Conservation (phyloP, 2,329 filamentous ascomycete species). For the Endoconidiophora polonica region DNA sequence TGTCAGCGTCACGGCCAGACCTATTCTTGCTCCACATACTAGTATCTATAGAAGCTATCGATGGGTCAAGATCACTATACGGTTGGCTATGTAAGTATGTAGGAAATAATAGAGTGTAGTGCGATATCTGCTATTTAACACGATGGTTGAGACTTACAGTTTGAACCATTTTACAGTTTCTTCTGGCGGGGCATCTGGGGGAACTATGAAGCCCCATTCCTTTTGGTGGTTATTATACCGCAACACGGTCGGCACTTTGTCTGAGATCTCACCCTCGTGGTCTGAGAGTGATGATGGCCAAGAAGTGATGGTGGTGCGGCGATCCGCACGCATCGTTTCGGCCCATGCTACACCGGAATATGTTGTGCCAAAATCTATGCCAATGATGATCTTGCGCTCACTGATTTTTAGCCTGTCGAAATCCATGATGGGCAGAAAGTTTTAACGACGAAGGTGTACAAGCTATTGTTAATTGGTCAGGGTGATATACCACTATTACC, state of each 20-base stretch:
- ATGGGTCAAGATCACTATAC: too few species aligned
- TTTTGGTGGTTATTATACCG: slow-evolving; percentile 25
- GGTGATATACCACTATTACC: too few species aligned
- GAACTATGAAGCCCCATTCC: slow-evolving; percentile 35
- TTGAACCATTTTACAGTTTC: slow-evolving; percentile 33
- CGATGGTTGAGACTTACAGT: slow-evolving; percentile 22
- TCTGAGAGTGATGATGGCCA: slow-evolving; percentile 27
- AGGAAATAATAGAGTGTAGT: too few species aligned
- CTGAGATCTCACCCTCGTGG: slow-evolving; percentile 23
- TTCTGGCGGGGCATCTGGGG: slow-evolving; percentile 23
- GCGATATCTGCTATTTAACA: too few species aligned
- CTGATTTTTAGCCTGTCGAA: too few species aligned
- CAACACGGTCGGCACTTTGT: slow-evolving; percentile 34
- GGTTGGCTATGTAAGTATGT: too few species aligned
- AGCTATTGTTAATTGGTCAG: too few species aligned
- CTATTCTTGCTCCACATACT: too few species aligned
- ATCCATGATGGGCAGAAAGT: too few species aligned
- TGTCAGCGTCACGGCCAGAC: slow-evolving; percentile 19
- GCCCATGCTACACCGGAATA: slow-evolving; percentile 39
- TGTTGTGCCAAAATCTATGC: slow-evolving; percentile 40
- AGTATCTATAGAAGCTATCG: too few species aligned
- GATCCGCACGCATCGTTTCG: slow-evolving; percentile 26
- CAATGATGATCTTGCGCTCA: slow-evolving; percentile 29
- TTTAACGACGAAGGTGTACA: too few species aligned
- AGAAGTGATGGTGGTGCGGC: slow-evolving; percentile 25